Evolutionary conservation across 768 basidiomycete species (phyloP), one percentile per base, ranked within the genome.

Genomic region (Cystofilobasidium capitatum): DNA sequence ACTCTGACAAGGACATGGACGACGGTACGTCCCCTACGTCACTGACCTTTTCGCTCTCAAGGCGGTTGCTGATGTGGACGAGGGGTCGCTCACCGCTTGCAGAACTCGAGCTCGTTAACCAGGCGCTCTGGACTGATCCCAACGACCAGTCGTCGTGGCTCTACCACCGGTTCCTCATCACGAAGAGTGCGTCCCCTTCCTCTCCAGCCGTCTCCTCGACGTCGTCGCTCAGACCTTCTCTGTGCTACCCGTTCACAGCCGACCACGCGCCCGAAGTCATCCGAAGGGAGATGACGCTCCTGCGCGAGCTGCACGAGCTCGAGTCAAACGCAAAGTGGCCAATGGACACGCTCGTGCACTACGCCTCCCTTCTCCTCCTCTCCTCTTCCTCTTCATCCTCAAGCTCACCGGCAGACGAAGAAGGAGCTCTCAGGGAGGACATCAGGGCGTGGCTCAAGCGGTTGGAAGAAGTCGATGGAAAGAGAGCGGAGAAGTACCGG

Each of bases 311-410:
- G 20, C 78, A 93, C 33, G 85, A 87, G 39, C 86, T 91, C 70
- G 89, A 97, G 74, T 86, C 92, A 1, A 91, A 94, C 72, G 89
- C 90, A 71, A 94, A 91, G 82, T 97, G 93, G 93, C 94, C 91
- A 74, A 85, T 97, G 82, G 91, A 94, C 73, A 89, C 90, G 0
- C 81, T 96, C 42, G 85, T 91, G 0, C 83, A 88, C 72, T 96
- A 96, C 78, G 86, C 86, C 73, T 81, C 79, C 33, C 76, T 91
- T n/a, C 76, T 91, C 37, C 79, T 72, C 20, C 7, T n/a, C n/a
- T n/a, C n/a, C n/a, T n/a, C 37, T 4, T 4, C 54, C 24, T 64
- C 58, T n/a, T n/a, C n/a, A n/a, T n/a, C n/a, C n/a, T n/a, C n/a
- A n/a, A n/a, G 0, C 69, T 70, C 45, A 8, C 13, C 17, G 35